Evolutionary conservation across 306 rosid genomes (phyloP).

Genomic region (Rosa persica): DNA sequence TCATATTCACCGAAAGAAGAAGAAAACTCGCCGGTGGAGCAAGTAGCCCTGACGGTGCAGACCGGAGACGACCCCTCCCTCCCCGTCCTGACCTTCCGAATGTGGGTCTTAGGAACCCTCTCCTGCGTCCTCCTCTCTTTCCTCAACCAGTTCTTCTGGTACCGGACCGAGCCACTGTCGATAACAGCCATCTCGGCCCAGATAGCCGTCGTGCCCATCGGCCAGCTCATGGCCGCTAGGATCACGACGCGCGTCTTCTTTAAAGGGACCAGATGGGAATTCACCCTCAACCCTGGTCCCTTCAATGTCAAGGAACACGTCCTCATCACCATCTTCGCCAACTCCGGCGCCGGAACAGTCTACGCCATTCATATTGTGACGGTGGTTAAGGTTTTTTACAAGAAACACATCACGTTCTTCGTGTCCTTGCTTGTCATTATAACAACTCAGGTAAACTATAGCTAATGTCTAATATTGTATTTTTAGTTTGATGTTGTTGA

Average conservation of each 20-base stretch:
- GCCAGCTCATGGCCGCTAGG: constrained; percentile 74
- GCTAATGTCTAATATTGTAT: background rate
- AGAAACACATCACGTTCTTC: constrained; percentile 51
- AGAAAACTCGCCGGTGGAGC: constrained; percentile 67
- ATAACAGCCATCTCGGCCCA: constrained; percentile 90
- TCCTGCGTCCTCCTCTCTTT: constrained; percentile 73
- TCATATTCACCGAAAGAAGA: constrained; percentile 17
- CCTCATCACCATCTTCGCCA: constrained; percentile 87
- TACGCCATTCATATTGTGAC: constrained; percentile 89
- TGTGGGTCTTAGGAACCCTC: constrained; percentile 82
- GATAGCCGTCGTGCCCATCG: constrained; percentile 86
- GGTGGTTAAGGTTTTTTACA: constrained; percentile 68
- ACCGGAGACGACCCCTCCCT: constrained; percentile 68
- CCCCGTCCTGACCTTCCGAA: constrained; percentile 75
- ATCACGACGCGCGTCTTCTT: constrained; percentile 56
- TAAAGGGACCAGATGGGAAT: constrained; percentile 59
- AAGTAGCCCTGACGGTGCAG: constrained; percentile 86
- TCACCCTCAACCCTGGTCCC: constrained; percentile 80
- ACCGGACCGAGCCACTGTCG: constrained; percentile 74
- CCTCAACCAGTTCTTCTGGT: constrained; percentile 94
- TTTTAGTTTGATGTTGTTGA: background rate
- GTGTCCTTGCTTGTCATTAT: constrained; percentile 69
- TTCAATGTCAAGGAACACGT: constrained; percentile 94
- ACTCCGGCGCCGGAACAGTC: constrained; percentile 90
- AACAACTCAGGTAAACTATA: constrained; percentile 68